Evolutionary conservation across 2,329 filamentous ascomycete species (phyloP), one percentile per base, ranked within the genome.

Genomic region (Fusarium odoratissimum): DNA sequence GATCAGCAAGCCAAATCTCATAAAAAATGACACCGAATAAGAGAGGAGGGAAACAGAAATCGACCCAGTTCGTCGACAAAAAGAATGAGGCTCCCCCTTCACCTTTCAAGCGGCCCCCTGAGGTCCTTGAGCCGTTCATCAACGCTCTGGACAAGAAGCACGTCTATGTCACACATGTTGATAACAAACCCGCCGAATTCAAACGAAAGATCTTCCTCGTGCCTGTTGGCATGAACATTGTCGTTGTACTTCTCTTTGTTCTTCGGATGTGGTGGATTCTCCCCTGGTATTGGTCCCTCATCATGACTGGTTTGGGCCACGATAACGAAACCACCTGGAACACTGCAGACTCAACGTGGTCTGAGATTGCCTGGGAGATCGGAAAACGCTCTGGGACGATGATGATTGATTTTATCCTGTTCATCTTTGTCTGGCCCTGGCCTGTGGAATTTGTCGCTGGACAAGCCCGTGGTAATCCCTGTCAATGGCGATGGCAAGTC

Each of bases 141-240:
- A 83, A 88, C 40, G 87, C 86, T 46, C 90, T 97, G 67, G 88
- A 90, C 65, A 85, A 88, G 62, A 83, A 88, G 62, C 90, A 93
- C 81, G 88, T 97, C 79, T 97, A 98, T 87, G 89, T 98, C 77
- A 87, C 92, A 35, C 95, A 97, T 84, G 86, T 97, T 82, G 95
- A 98, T 85, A 84, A 83, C 67, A 91, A 92, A 69, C 90, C 91
- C 0, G 82, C 83, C 25, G 86, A 87, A 33, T 90, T 95, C 83
- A 98, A 98, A 83, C 89, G 89, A 80, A 92, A 93, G 78, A 92
- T 97, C 77, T 98, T 97, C 82, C 77, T 90, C 52, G 91, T 97
- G 2, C 94, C 95, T 21, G 86, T 94, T 23, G 81, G 91, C 23
- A 90, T 97, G 83, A 98, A 98, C 82, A 64, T 92, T 38, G 82